phyloP scores from a whole-genome alignment of 768 basidiomycete genomes.

The Multifurca ochricompacta region DNA sequence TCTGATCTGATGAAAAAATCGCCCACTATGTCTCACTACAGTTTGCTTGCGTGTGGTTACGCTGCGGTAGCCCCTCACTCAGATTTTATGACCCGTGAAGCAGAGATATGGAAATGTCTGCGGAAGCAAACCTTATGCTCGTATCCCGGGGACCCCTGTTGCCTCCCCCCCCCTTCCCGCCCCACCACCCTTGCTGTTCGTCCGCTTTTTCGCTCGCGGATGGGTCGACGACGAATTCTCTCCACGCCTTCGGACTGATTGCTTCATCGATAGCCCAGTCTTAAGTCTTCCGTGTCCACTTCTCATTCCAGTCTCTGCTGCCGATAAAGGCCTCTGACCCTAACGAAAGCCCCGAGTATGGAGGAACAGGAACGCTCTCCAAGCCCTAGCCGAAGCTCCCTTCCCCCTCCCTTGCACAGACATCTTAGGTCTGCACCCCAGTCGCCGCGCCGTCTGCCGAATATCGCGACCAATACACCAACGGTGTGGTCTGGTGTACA shows the following conservation, averaged over 20 bases:
- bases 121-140: conserved; percentile 32
- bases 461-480: neutral
- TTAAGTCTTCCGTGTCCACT: neutral
- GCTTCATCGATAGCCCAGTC: conserved; percentile 11
- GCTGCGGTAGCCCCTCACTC: conserved; percentile 21
- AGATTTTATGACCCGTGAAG: conserved; percentile 23
- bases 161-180: conserved; percentile 5
- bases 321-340: neutral
- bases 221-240: conserved; percentile 8
- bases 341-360: conserved; percentile 10
- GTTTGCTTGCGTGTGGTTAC: neutral
- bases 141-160: conserved; percentile 19
- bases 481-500: conserved; percentile 5
- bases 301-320: conserved; percentile 3
- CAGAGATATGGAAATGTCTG: conserved; percentile 15
- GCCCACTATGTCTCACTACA: neutral
- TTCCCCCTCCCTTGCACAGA: conserved; percentile 45
- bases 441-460: conserved; percentile 7
- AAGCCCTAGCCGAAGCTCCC: conserved; percentile 35
- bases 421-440: conserved; percentile 30
- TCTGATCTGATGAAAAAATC: too few species aligned
- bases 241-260: conserved; percentile 16
- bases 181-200: too few species aligned
- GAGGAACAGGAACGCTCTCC: conserved; percentile 11
- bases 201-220: conserved; percentile 10